phyloP scores from a whole-genome alignment of 495 filamentous ascomycete species.

The Penicillium odoratum region DNA sequence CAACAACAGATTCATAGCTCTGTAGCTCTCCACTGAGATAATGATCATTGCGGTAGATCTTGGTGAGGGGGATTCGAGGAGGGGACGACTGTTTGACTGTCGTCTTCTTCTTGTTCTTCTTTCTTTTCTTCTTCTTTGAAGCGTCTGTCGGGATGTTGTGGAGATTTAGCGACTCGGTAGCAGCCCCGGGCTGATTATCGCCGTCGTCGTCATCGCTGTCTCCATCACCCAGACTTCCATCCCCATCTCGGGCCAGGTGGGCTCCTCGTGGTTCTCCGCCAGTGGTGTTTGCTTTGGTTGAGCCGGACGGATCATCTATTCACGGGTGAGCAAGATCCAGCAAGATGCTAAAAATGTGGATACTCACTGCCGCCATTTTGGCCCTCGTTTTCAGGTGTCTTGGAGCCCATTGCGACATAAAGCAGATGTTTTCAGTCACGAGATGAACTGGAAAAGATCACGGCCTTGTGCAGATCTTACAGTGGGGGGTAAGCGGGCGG shows the following conservation, averaged over 20 bases:
- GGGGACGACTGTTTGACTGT: slow-evolving; percentile 50
- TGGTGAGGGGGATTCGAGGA: slow-evolving; percentile 51
- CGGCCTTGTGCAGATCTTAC: neutral
- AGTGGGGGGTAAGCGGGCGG: neutral
- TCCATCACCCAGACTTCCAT: slow-evolving; percentile 37
- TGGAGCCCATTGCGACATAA: slow-evolving; percentile 35
- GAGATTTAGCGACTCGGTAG: slow-evolving; percentile 22
- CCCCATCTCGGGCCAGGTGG: slow-evolving; percentile 42
- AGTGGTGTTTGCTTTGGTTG: slow-evolving; percentile 41
- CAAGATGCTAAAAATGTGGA: neutral
- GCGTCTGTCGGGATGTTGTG: slow-evolving; percentile 10
- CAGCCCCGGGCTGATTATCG: slow-evolving; percentile 34
- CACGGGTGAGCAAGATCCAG: neutral
- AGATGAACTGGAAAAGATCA: neutral
- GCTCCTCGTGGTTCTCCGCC: slow-evolving; percentile 39
- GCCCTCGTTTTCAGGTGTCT: slow-evolving; percentile 28
- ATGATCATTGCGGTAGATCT: slow-evolving; percentile 50
- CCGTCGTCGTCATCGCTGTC: slow-evolving; percentile 59
- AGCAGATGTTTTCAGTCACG: slow-evolving; percentile 7
- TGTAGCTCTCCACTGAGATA: slow-evolving; percentile 56
- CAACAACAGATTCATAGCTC: slow-evolving; percentile 43
- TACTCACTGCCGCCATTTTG: slow-evolving; percentile 27
- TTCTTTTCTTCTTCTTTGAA: slow-evolving; percentile 55
- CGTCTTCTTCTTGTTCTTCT: slow-evolving; percentile 54
- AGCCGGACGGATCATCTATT: slow-evolving; percentile 25